Base-by-base conservation (phyloP, 805 yeast genomes). In the Barnettozyma salicaria region DNA sequence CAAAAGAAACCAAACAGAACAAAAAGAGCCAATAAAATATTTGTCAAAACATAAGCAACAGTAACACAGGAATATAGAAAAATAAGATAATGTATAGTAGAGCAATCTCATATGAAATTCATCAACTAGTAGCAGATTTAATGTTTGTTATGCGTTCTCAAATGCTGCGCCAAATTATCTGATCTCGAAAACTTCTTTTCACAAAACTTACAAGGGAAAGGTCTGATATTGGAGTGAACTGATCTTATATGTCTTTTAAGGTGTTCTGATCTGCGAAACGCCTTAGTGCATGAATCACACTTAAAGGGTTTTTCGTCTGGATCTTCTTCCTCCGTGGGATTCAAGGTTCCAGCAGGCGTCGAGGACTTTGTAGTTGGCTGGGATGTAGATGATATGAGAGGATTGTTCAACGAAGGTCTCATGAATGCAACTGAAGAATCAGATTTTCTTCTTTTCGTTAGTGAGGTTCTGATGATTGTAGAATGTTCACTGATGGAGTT, bases 241-340 rank as follows among this genome's bases (percentile, higher is more conserved):
- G 87, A 78, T 42, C 88, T 64, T 49, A 78, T 69, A 50, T 82
- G 90, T 44, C 90, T 68, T 50, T 80, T 80, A 49, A 82, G 62
- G 56, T 82, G 90, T 51, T 82, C 90, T 49, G 78, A 83, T 44
- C 90, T 67, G 52, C 80, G 76, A 60, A 82, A 82, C 23, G 68
- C 56, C 43, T 87, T 68, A 27, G 72, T 67, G 57, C 90, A 81
- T 47, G 68, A 68, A 24, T 71, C 72, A 55, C 89, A 81, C 34
- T 70, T 69, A 50, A 70, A 80, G 30, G 76, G 76, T 56, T 78
- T 79, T 47, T 75, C 81, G 18, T 49, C 50, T 11, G 40, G 45
- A 19, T 41, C 45, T n/a, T 41, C 46, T 13, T 39, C 40, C 14
- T 31, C 37, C 12, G 28, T 22, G 14, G 23, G 16, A 9, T 30